These are phyloP conservation scores for Castanopsis chinensis DNA, from an alignment of 306 rosid species.

Conservation along the genomic window DNA sequence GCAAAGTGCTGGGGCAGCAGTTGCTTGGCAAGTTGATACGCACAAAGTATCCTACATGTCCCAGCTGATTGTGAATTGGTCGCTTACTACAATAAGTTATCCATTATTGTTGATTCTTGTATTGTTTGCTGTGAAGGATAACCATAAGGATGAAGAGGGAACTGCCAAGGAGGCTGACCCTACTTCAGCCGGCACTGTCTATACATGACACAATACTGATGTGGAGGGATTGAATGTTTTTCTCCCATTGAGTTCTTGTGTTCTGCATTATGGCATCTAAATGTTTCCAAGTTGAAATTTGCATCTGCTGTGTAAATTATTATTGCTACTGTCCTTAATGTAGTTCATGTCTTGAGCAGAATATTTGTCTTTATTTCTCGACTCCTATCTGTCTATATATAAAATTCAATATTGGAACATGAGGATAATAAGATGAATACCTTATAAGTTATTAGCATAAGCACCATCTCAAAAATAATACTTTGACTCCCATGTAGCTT, in stretches of 20 bases:
- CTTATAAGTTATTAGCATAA: too few relatives aligned
- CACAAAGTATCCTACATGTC: conserved; percentile 45
- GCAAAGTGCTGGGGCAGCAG: conserved; percentile 97
- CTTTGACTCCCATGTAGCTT: too few relatives aligned
- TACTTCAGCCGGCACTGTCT: conserved; percentile 14
- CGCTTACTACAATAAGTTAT: conserved; percentile 58
- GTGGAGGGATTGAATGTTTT: not conserved
- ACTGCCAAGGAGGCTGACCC: conserved; percentile 31
- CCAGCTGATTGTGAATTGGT: conserved; percentile 72
- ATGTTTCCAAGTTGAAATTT: not conserved
- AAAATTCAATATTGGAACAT: too few relatives aligned
- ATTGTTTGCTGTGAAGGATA: conserved; percentile 68
- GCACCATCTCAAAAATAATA: too few relatives aligned
- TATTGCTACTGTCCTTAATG: not conserved
- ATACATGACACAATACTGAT: conserved; percentile 5
- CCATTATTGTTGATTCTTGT: conserved; percentile 61
- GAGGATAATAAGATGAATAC: too few relatives aligned
- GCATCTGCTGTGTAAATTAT: conserved; percentile 2
- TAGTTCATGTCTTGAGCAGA: not conserved
- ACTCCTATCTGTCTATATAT: too few relatives aligned
- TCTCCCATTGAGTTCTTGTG: not conserved
- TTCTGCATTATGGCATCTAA: not conserved
- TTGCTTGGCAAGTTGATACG: conserved; percentile 89
- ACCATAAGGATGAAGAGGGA: conserved; percentile 23
- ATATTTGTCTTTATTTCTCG: not conserved